Conservation (phyloP, 306 rosid genomes). For the Carpinus viminea region DNA sequence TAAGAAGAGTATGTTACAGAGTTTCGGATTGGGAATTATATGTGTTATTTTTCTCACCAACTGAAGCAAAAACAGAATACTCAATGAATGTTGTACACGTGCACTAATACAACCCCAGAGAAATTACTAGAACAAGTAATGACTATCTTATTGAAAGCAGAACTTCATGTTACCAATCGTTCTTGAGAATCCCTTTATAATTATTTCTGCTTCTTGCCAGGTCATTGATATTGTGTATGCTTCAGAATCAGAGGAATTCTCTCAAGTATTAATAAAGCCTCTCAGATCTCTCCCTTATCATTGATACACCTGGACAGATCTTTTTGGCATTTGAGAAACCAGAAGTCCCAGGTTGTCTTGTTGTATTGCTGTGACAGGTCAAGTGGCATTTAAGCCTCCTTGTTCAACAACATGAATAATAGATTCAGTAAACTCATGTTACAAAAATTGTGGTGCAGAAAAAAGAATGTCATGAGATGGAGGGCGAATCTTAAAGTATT, state of each 20-base stretch:
- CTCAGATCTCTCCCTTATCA: constrained; percentile 89
- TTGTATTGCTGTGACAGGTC: constrained; percentile 10
- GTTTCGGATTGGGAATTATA: too few relatives aligned
- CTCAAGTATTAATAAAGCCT: constrained; percentile 71
- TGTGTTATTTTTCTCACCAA: too few relatives aligned
- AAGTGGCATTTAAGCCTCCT: too few relatives aligned
- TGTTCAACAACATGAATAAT: too few relatives aligned
- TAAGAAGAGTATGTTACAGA: too few relatives aligned
- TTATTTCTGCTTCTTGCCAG: constrained; percentile 41
- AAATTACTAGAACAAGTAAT: constrained; percentile 92
- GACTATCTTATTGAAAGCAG: too few relatives aligned
- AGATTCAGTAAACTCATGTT: too few relatives aligned
- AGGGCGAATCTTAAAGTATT: too few relatives aligned
- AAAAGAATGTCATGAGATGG: too few relatives aligned
- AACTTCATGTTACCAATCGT: too few relatives aligned
- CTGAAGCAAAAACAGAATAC: too few relatives aligned
- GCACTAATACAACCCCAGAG: constrained; percentile 95
- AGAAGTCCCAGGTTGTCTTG: constrained; percentile 55
- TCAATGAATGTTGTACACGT: constrained; percentile 46
- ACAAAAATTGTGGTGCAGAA: too few relatives aligned
- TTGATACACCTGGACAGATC: constrained; percentile 90
- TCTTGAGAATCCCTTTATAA: constrained; percentile 25
- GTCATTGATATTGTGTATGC: constrained; percentile 80
- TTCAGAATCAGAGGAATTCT: constrained; percentile 87
- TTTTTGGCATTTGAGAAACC: constrained; percentile 89